Base-by-base conservation (phyloP, 495 filamentous ascomycete species). In the Penicillium angulare region DNA sequence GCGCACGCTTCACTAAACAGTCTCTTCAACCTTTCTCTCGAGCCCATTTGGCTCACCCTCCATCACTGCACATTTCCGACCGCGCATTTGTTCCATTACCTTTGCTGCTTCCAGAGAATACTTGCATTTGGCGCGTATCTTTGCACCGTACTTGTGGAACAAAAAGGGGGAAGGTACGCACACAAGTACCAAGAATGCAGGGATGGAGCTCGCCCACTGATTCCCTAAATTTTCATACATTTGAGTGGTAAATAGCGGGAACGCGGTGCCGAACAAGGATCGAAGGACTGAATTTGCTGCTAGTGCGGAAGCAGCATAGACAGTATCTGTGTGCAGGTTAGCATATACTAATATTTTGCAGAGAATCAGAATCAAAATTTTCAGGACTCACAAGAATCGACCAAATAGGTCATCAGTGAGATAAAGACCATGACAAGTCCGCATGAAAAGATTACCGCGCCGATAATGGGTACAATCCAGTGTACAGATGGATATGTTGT, bases 401-500 rank as follows among this genome's bases (percentile, higher is more conserved):
- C 12, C n/a, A 46, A 12, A 57, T 95, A 95, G 53, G 86, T 91
- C 9, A 73, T 77, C 0, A 81, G 77, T 59, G 92, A 88, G 53
- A 95, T 89, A 61, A 93, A 96, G 43, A 86, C 80, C 2, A 80
- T 74, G 2, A 79, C 79, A 53, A 92, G 92, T 0, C 89, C 89
- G 5, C 78, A 68, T 1, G 87, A 86, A 59, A 92, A 95, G 0
- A 85, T 84, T 7, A 92, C 69, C 5, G 88, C 88, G 2, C 87
- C 84, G 1, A 87, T 60, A 55, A 93, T 88, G 7, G 89, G 86
- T 36, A 81, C 71, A 15, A 85, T 78, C 83, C 87, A 89, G 61
- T 88, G 89, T 23, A 92, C 84, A 0, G 71, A 71, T 0, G 86
- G 85, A 0, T 79, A 74, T 26, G 81, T 86, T 0, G 90, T 95